Evolutionary conservation across 106 monocot genomes (phyloP).

Genomic region (Vanilla planifolia): DNA sequence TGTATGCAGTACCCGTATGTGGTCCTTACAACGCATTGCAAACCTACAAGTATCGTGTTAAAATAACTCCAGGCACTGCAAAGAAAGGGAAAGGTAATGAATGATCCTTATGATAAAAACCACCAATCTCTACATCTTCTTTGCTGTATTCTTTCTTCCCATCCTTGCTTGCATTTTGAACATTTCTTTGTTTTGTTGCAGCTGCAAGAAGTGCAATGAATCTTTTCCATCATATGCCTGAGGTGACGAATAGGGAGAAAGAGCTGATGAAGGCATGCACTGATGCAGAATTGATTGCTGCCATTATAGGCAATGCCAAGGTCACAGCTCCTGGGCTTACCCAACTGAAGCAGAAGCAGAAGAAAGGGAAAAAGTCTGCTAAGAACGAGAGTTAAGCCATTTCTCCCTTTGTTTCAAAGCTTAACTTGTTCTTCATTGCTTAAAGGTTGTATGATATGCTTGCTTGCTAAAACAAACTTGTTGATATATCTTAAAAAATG

Average conservation of each 20-base stretch:
- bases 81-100: slow-evolving; percentile 93
- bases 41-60: slow-evolving; percentile 88
- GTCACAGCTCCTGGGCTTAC: slow-evolving; percentile 92
- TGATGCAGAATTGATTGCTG: slow-evolving; percentile 83
- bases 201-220: slow-evolving; percentile 95
- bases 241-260: slow-evolving; percentile 69
- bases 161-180: background rate
- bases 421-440: too few species aligned
- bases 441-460: too few species aligned
- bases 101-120: background rate
- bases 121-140: background rate
- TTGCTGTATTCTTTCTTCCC: background rate
- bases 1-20: slow-evolving; percentile 95
- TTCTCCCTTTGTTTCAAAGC: too few species aligned
- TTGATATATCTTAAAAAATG: too few species aligned
- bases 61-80: slow-evolving; percentile 92
- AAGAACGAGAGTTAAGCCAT: slow-evolving; percentile 19
- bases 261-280: slow-evolving; percentile 97
- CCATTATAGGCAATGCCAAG: slow-evolving; percentile 87
- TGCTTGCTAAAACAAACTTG: too few species aligned
- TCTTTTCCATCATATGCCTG: slow-evolving; percentile 72
- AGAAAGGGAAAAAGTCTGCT: slow-evolving; percentile 76
- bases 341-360: slow-evolving; percentile 91
- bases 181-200: slow-evolving; percentile 12
- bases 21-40: slow-evolving; percentile 95